Base-by-base conservation (phyloP, 208 protist genomes). In the Trypanosoma platydactyli region DNA sequence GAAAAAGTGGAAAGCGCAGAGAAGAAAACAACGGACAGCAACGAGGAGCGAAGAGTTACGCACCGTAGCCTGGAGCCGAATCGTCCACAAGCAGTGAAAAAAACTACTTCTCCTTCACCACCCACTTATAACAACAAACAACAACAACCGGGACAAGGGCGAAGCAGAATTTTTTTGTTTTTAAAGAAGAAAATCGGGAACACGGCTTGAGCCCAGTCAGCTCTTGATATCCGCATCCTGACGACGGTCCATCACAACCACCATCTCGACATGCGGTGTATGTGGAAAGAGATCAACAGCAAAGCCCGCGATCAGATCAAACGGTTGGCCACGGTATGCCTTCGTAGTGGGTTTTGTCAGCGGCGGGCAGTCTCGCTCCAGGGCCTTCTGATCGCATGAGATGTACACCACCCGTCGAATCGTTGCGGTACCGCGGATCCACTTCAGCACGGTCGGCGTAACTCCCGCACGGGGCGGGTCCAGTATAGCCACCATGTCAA, bases 281-380 rank as follows among this genome's bases (percentile, higher is more conserved):
- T 98, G 96, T 7, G 97, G 97, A 66, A 99, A 99, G 29, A 99
- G 73, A 69, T 99, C 97, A 12, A 98, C 89, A 0, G 89, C 95
- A 44, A 97, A 92, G 25, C 77, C 77, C 45, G 83, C 81, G 3
- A 88, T 82, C 27, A 96, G 85, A 49, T 73, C 73, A 60, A 98
- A 99, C 18, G 94, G 91, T 6, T 46, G 29, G n/a, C 83, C 84
- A 13, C 77, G 69, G 68, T 92, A 92, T 18, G 84, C 85, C 55
- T 88, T 94, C 11, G 87, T 91, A 29, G 75, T 52, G 4, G 82
- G 83, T 70, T 95, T 95, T 15, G 83, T 92, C 42, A 95, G 71
- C 9, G 61, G 58, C 4, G 84, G 84, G 73, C 85, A 92, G 79
- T 98, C 92, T 12, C 82, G 75, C 68, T 88, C 84, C 20, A 98